Evolutionary conservation across 2,329 filamentous ascomycete species (phyloP).

Genomic region (Fusarium sp.): DNA sequence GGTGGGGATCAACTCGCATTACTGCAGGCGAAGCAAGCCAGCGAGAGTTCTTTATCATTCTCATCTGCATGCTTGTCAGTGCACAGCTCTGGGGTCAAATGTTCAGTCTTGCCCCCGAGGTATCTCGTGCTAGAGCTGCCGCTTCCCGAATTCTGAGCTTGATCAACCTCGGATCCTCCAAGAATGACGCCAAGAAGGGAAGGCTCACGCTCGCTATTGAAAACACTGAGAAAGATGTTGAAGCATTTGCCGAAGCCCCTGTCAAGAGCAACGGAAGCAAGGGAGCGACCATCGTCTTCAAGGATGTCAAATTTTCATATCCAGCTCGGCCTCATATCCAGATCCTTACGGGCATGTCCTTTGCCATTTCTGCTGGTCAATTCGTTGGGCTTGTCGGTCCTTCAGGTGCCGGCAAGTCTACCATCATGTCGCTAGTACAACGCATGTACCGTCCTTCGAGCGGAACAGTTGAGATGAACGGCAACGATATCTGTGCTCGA

Average conservation of each 20-base stretch:
- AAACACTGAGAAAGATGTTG: constrained; percentile 49
- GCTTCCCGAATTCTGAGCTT: constrained; percentile 66
- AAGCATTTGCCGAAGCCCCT: constrained; percentile 48
- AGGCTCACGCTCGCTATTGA: constrained; percentile 8
- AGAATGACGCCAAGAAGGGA: constrained; percentile 29
- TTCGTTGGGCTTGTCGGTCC: constrained; percentile 73
- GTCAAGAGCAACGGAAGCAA: constrained; percentile 37
- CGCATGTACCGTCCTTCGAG: constrained; percentile 58
- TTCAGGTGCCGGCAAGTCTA: constrained; percentile 74
- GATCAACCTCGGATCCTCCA: constrained; percentile 55
- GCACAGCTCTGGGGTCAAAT: constrained; percentile 79
- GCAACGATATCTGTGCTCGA: constrained; percentile 55
- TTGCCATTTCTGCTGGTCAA: constrained; percentile 66
- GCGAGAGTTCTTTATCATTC: constrained; percentile 79
- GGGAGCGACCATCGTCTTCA: constrained; percentile 63
- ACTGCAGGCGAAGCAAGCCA: constrained; percentile 70
- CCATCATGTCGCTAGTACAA: constrained; percentile 66
- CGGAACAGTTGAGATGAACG: constrained; percentile 57
- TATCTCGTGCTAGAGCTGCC: constrained; percentile 73
- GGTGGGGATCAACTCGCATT: constrained; percentile 81
- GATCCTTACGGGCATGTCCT: constrained; percentile 65
- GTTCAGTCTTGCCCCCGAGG: constrained; percentile 78
- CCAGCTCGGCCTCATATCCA: constrained; percentile 67
- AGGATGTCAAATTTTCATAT: constrained; percentile 71
- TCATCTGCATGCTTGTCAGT: constrained; percentile 76